Evolutionary conservation across 2,329 filamentous ascomycete genomes (phyloP), one percentile per base, ranked within the genome.

Genomic region (Verruconis gallopava): DNA sequence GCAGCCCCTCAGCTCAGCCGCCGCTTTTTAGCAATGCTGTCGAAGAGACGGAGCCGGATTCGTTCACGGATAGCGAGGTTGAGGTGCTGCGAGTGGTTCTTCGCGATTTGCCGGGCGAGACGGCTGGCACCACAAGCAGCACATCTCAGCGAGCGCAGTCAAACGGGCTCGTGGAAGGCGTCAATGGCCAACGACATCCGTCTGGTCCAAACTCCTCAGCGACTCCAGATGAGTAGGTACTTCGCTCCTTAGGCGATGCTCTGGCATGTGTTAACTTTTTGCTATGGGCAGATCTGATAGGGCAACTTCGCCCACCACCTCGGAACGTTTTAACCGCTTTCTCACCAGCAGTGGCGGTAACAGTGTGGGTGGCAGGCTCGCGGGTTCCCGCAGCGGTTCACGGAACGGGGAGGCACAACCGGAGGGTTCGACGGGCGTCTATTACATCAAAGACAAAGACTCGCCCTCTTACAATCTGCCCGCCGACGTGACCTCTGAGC

Each of bases 31-130:
- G 56, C 51, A 55, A 53, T 57, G 50, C 49, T 3, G 38, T 37
- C 28, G 21, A 44, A 51, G 57, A 54, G 47, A 52, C 44, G 11
- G 59, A 62, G 46, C 51, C 52, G 15, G 63, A 68, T 54, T 63
- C 60, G 15, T 75, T 75, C 55, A 65, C 64, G 30, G 66, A 75
- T 51, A 63, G 67, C 45, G 67, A 73, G 52, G 62, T 72, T 47
- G 62, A 66, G 49, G 61, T 61, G 43, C 61, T 77, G 47, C 65
- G 64, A 33, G 69, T 73, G 45, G 60, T 77, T 47, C 67, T 75
- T 42, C 67, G 60, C 50, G 64, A 59, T 42, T 59, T 30, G 6
- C 25, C 25, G 6, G 25, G 60, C 45, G 44, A 53, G 53, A 53
- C 49, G 21, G 37, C 19, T 39, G 37, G 53, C 47, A 54, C 46